phyloP scores from a whole-genome alignment of 495 filamentous ascomycete species.

The Penicillium chermesinum region DNA sequence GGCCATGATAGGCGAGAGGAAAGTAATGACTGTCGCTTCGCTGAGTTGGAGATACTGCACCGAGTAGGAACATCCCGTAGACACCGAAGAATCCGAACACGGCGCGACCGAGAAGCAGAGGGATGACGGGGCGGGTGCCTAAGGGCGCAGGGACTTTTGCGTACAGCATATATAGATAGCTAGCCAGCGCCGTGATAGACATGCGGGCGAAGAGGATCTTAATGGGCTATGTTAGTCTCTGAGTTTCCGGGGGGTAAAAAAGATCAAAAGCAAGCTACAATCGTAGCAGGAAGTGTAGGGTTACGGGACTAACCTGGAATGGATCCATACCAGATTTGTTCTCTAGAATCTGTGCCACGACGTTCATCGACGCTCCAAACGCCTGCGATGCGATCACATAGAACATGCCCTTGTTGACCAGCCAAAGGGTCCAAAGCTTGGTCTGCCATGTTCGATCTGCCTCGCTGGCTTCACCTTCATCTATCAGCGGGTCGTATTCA shows the following conservation, averaged over 20 bases:
- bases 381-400: slow-evolving; percentile 73
- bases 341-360: slow-evolving; percentile 74
- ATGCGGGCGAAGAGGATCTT: slow-evolving; percentile 80
- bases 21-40: slow-evolving; percentile 91
- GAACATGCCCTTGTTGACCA: slow-evolving; percentile 66
- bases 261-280: too few relatives aligned
- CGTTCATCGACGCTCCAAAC: slow-evolving; percentile 86
- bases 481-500: slow-evolving; percentile 21
- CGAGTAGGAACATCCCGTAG: slow-evolving; percentile 70
- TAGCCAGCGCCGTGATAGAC: slow-evolving; percentile 65
- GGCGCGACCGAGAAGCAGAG: slow-evolving; percentile 64
- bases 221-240: neutral
- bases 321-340: slow-evolving; percentile 71
- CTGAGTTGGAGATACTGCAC: slow-evolving; percentile 83
- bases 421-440: slow-evolving; percentile 30
- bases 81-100: slow-evolving; percentile 82
- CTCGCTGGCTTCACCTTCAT: slow-evolving; percentile 3
- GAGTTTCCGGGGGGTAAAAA: too few relatives aligned
- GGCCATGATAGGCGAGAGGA: slow-evolving; percentile 76
- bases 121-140: slow-evolving; percentile 59
- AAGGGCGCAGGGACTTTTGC: slow-evolving; percentile 62
- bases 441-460: slow-evolving; percentile 22
- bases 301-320: slow-evolving; percentile 68
- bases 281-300: too few relatives aligned
- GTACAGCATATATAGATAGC: slow-evolving; percentile 71